Evolutionary conservation across 371 early-diverging fungal species (phyloP).

Genomic region (Mucor racemosus): DNA sequence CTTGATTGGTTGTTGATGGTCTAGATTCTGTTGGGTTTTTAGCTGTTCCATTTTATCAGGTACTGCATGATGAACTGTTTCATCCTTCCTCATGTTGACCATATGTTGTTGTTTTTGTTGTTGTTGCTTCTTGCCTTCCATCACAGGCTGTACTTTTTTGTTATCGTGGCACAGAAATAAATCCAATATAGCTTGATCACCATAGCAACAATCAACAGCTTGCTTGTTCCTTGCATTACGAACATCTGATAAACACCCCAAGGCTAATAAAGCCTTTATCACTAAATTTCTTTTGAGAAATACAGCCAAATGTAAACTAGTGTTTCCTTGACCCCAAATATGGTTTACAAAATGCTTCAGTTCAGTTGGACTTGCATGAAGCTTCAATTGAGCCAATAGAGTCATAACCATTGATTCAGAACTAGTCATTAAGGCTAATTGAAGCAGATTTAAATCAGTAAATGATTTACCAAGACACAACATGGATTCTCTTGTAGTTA

Average conservation of each 20-base stretch:
- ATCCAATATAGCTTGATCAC: constrained; percentile 38
- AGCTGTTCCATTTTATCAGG: neutral
- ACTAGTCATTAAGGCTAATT: constrained; percentile 23
- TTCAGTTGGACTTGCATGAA: constrained; percentile 7
- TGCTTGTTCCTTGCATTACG: constrained; percentile 63
- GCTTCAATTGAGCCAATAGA: constrained; percentile 19
- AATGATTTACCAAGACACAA: constrained; percentile 22
- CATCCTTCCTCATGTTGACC: neutral
- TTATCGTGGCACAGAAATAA: constrained; percentile 7
- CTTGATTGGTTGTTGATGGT: neutral
- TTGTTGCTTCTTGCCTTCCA: neutral
- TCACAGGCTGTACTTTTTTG: neutral
- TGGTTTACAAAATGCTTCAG: constrained; percentile 59
- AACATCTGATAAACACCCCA: constrained; percentile 62
- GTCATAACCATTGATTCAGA: constrained; percentile 24
- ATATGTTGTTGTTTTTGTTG: neutral
- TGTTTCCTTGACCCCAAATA: constrained; percentile 73
- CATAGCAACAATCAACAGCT: constrained; percentile 70
- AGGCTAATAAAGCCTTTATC: constrained; percentile 61
- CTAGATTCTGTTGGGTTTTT: neutral
- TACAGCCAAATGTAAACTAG: constrained; percentile 72
- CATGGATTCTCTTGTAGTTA: constrained; percentile 10
- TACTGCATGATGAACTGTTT: constrained; percentile 1
- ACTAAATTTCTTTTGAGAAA: constrained; percentile 70
- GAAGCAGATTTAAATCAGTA: constrained; percentile 30